Evolutionary conservation across 441 rosid genomes (phyloP), one percentile per base, ranked within the genome.

Genomic region (Gossypium aridum): DNA sequence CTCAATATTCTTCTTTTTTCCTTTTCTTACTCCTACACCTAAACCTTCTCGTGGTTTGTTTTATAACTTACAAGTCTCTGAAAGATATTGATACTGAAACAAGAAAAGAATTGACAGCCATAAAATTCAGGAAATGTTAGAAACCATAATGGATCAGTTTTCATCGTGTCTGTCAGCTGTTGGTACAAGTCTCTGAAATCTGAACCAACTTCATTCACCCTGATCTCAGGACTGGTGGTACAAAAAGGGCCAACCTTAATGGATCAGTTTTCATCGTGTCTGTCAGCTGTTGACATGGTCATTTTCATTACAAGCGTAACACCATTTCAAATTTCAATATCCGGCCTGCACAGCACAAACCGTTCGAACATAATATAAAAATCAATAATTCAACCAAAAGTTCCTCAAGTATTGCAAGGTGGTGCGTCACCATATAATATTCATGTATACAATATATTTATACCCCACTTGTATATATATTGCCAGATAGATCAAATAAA

Each of bases 361-460:
- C 59, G 20, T 19, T 71, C 3, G 13, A 71, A 13, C 34, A 55
- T n/a, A 17, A 70, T 17, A 17, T 47, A 49, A 4, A 8, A 3
- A 16, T 16, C 66, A 55, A 64, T 72, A 64, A 71, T 72, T 56
- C 67, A 55, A 45, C 51, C n/a, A 23, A 23, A 45, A 53, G 47
- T 51, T 61, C 51, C 34, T 69, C 43, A 13, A 60, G 34, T 14
- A 19, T 49, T 16, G 7, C 20, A 25, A 20, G 17, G 31, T 65
- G 45, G 55, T 76, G 70, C 57, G 64, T 22, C 79, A 51, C 73
- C 65, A 49, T 47, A 77, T 65, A 28, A 31, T 72, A 64, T 5
- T 34, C 31, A 54, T 53, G n/a, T 8, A 26, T 69, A 2, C 34
- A n/a, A 25, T 5, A 43, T 34, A 39, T 12, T 43, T 31, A 17